Evolutionary conservation across 441 rosid genomes (phyloP), one percentile per base, ranked within the genome.

Genomic region (Arabidopsis hybrid): DNA sequence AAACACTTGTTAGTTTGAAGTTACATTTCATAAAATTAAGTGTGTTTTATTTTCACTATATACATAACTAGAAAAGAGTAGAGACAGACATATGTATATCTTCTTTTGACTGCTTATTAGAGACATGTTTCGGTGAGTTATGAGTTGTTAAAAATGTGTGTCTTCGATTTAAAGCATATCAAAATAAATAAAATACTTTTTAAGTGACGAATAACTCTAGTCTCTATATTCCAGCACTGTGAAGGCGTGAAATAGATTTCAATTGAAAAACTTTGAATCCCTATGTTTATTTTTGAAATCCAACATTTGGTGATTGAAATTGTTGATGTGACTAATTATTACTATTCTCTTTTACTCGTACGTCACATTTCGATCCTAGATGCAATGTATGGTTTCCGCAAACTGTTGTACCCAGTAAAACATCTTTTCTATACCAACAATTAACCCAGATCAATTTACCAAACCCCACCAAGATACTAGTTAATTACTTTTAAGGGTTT

Each of bases 291-390:
- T 39, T 73, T 50, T 50, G 43, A 60, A 47, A 58, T 1, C 8
- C 6, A 50, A 58, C 29, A 29, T 35, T 14, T 64, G 45, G 38
- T 14, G 36, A 56, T 16, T n/a, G 49, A 57, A 36, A 59, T 43
- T 34, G 32, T 38, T 75, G 79, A 68, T 61, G 69, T 67, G 73
- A 75, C 69, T 52, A 60, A 42, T 16, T 52, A 29, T 35, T 35
- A 68, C 74, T 75, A 45, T 75, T 68, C 4, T 75, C n/a, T 68
- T 75, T 53, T 7, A 53, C 69, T 46, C 26, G 31, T 42, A 67
- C 34, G 7, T 49, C 42, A 61, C 42, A 60, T 14, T 26, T 60
- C 11, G 49, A 59, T 7, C 43, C 3, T 74, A 74, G 60, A 53
- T 59, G 67, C 61, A 66, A 49, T 49, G 78, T 32, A 59, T 50